Conservation (phyloP, 1,139 yeast genomes). For the Pichia sp. region DNA sequence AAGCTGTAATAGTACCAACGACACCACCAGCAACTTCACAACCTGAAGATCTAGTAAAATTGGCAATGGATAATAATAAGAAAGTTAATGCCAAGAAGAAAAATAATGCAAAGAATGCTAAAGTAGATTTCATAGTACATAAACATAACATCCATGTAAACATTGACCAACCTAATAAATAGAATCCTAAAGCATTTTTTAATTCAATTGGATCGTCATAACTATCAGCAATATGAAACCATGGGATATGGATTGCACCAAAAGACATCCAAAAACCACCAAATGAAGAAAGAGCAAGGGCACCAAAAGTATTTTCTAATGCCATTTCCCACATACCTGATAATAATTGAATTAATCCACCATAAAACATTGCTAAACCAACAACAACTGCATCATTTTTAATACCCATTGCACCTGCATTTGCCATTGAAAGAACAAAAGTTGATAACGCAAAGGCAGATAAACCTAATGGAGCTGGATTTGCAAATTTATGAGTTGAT, state of each 20-base stretch:
- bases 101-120: slow-evolving; percentile 66
- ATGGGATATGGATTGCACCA: slow-evolving; percentile 63
- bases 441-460: slow-evolving; percentile 82
- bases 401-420: slow-evolving; percentile 58
- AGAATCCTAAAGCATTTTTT: slow-evolving; percentile 63
- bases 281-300: slow-evolving; percentile 70
- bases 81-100: slow-evolving; percentile 61
- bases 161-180: slow-evolving; percentile 71
- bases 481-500: slow-evolving; percentile 69
- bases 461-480: slow-evolving; percentile 85
- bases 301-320: slow-evolving; percentile 85
- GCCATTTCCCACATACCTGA: slow-evolving; percentile 79
- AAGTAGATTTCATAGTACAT: slow-evolving; percentile 72
- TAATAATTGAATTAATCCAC: slow-evolving; percentile 68
- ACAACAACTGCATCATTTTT: slow-evolving; percentile 48
- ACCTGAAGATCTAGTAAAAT: slow-evolving; percentile 38
- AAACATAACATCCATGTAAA: slow-evolving; percentile 64
- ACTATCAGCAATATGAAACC: slow-evolving; percentile 63
- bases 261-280: slow-evolving; percentile 88
- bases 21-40: slow-evolving; percentile 70
- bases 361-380: slow-evolving; percentile 78
- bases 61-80: slow-evolving; percentile 58
- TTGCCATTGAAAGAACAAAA: slow-evolving; percentile 66
- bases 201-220: slow-evolving; percentile 36
- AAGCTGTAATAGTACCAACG: slow-evolving; percentile 71